These are phyloP conservation scores for Coemansia sp. DNA, from an alignment of 192 early-diverging fungal genomes.

Conservation along the genomic window DNA sequence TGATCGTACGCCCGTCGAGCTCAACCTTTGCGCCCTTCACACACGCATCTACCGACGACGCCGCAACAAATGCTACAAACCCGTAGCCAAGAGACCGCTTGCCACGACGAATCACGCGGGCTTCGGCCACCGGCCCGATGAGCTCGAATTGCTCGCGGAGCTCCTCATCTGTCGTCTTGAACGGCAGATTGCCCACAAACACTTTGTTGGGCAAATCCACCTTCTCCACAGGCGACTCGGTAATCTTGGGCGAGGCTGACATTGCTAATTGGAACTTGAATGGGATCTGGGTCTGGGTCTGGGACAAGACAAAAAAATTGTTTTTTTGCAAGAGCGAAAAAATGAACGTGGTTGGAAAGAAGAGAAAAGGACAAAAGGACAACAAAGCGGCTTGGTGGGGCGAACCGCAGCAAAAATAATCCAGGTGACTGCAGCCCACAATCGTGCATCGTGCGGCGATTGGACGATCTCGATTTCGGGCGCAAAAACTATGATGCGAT, in stretches of 20 bases:
- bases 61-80: slow-evolving; percentile 81
- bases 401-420: slow-evolving; percentile 2
- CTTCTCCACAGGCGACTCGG: slow-evolving; percentile 13
- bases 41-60: slow-evolving; percentile 71
- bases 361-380: neutral
- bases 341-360: neutral
- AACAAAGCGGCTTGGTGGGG: neutral
- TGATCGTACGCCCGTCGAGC: slow-evolving; percentile 84
- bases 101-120: slow-evolving; percentile 79
- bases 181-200: slow-evolving; percentile 95
- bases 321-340: neutral
- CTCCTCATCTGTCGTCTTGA: slow-evolving; percentile 79
- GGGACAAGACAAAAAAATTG: neutral
- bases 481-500: neutral
- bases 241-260: slow-evolving; percentile 34
- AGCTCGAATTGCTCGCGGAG: slow-evolving; percentile 74
- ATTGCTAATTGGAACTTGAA: slow-evolving; percentile 7
- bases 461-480: neutral
- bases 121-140: slow-evolving; percentile 69
- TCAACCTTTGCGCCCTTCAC: slow-evolving; percentile 67
- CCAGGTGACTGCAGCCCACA: neutral
- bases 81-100: slow-evolving; percentile 90
- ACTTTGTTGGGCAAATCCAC: slow-evolving; percentile 66
- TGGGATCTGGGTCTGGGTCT: neutral
- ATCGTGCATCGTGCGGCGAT: neutral